These are phyloP conservation scores for Carex parvula DNA, from an alignment of 176 grass and related monocot species.

Conservation along the genomic window DNA sequence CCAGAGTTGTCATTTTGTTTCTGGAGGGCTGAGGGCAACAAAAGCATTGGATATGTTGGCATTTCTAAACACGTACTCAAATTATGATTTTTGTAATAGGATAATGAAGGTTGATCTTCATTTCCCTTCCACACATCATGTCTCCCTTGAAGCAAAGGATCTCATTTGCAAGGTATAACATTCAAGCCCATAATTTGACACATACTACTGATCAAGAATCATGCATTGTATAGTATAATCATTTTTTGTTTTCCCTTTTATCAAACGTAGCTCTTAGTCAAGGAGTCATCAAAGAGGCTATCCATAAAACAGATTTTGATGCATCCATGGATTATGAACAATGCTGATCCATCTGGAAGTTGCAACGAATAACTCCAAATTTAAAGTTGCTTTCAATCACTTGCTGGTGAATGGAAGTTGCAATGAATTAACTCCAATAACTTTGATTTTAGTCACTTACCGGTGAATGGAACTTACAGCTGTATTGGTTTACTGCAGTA, in stretches of 20 bases:
- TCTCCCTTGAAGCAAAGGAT: constrained; percentile 81
- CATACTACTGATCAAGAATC: background rate
- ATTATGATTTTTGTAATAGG: constrained; percentile 42
- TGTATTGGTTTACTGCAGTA: background rate
- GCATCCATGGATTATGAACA: constrained; percentile 77
- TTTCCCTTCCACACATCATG: constrained; percentile 54
- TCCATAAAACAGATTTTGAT: constrained; percentile 69
- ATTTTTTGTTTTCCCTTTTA: background rate
- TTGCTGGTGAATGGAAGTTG: constrained; percentile 39
- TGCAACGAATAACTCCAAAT: constrained; percentile 39
- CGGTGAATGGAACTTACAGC: background rate
- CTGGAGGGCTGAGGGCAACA: background rate
- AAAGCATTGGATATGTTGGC: background rate
- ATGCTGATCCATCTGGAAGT: constrained; percentile 77
- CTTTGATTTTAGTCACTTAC: background rate
- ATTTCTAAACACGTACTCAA: background rate
- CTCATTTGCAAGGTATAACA: constrained; percentile 67
- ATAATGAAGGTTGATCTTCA: constrained; percentile 73
- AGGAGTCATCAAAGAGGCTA: constrained; percentile 86
- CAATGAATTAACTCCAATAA: constrained; percentile 28
- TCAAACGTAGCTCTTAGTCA: constrained; percentile 66
- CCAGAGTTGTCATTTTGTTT: background rate
- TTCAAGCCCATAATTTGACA: background rate
- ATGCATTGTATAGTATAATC: background rate
- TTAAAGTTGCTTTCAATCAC: constrained; percentile 9